Evolutionary conservation across 2,329 filamentous ascomycete species (phyloP), one percentile per base, ranked within the genome.

Genomic region (Claviceps fusiformis): DNA sequence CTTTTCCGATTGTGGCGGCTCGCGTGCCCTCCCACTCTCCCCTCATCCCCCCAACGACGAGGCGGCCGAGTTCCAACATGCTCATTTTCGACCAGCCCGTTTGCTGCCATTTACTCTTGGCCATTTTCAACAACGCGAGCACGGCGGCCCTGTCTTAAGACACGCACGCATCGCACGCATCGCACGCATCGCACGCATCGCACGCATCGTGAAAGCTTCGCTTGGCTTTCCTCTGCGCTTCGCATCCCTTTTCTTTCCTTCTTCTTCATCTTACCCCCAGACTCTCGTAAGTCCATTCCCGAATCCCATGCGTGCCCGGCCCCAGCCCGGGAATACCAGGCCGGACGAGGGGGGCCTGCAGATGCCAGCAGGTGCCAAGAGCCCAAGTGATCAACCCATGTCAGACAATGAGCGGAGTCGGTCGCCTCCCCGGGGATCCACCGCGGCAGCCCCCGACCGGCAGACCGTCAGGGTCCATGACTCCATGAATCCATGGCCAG

Each of bases 361-460:
- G 41, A 44, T 29, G 55, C 56, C 60, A 61, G 58, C 35, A 37
- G 35, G 35, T 10, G 31, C 31, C 31, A 33, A 9, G 31, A 33
- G 31, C 31, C 24, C 24, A 24, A 24, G 24, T 24, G 2, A 24
- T 24, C 24, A 33, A 33, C 4, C 31, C 31, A 33, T 33, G 31
- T 56, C 53, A 50, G 55, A 47, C 43, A 49, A 52, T 19, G 31
- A 50, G 58, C 59, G 3, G 60, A 60, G 56, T 54, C 55, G 50
- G 51, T 11, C 50, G 13, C 47, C 54, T 24, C 24, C 24, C 24
- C 24, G 24, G 24, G 55, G 55, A 48, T 59, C 57, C 54, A 54
- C 55, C 55, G 37, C 48, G 44, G 50, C 52, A 29, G 53, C 24
- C 24, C 24, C 24, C 2, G 24, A 24, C 24, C 24, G 24, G 24